Percentiles rank a stretch among this genome's conserved stretches.
Conservation (phyloP, 352 stramenopile genomes). For the Pythium sp. region DNA sequence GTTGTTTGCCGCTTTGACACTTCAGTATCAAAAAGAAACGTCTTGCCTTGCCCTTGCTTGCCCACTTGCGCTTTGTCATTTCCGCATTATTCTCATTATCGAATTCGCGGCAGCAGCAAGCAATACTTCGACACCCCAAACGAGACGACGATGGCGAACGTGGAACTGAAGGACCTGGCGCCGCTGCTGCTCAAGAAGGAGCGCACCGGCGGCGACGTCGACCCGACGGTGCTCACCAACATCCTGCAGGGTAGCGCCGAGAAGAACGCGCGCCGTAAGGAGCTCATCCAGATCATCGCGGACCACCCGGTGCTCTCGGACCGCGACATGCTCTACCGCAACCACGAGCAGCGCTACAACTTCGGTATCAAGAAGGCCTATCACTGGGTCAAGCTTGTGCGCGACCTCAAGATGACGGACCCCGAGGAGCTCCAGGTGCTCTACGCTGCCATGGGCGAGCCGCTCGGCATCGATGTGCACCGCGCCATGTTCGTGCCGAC, state of each 20-base stretch:
- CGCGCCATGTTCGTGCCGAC: slow-evolving; percentile 63
- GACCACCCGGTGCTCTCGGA: slow-evolving; percentile 39
- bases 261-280: slow-evolving; percentile 15
- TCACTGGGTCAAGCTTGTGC: slow-evolving; percentile 37
- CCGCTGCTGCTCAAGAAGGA: slow-evolving; percentile 23
- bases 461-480: slow-evolving; percentile 49
- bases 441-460: slow-evolving; percentile 50
- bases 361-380: slow-evolving; percentile 30
- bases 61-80: no score
- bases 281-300: slow-evolving; percentile 17
- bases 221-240: slow-evolving; percentile 9
- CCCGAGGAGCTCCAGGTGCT: slow-evolving; percentile 31
- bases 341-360: slow-evolving; percentile 38
- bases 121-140: no score
- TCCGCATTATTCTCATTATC: no score
- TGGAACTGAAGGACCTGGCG: slow-evolving; percentile 22
- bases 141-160: no score
- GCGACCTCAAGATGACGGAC: slow-evolving; percentile 29
- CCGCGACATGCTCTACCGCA: slow-evolving; percentile 42
- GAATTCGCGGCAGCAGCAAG: no score
- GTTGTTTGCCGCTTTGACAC: no score
- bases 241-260: slow-evolving; percentile 14
- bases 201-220: slow-evolving; percentile 18
- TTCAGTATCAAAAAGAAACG: no score
- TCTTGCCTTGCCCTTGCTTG: no score